These are phyloP conservation scores for Chiua virens DNA, from an alignment of 768 basidiomycete genomes.

Conservation along the genomic window DNA sequence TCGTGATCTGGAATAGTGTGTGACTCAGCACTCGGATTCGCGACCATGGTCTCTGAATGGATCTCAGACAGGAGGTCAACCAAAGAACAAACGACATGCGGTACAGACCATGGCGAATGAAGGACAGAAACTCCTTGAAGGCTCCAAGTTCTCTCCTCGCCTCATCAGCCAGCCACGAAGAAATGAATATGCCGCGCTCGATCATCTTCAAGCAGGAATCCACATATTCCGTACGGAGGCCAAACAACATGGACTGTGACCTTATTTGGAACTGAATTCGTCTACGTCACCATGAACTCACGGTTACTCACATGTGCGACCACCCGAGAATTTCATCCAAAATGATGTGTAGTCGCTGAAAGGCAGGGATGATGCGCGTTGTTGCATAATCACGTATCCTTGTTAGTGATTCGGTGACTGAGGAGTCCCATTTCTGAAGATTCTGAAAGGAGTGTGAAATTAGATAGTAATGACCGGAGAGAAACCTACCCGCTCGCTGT, in stretches of 20 bases:
- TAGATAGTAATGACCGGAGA: constrained; percentile 6
- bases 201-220: constrained; percentile 52
- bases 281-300: constrained; percentile 8
- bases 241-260: constrained; percentile 56
- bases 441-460: constrained; percentile 46
- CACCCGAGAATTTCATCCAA: constrained; percentile 80
- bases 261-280: constrained; percentile 37
- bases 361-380: constrained; percentile 67
- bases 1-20: constrained; percentile 57
- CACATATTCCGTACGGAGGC: constrained; percentile 51
- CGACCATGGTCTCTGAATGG: constrained; percentile 45
- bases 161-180: constrained; percentile 66
- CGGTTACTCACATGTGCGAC: constrained; percentile 60
- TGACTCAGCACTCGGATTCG: constrained; percentile 53
- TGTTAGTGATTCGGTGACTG: constrained; percentile 64
- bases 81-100: constrained; percentile 4
- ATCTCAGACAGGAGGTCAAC: constrained; percentile 16
- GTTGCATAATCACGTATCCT: constrained; percentile 75
- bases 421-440: constrained; percentile 81
- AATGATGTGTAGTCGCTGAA: constrained; percentile 73
- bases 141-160: constrained; percentile 67
- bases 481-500: constrained; percentile 71
- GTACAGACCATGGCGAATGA: constrained; percentile 69
- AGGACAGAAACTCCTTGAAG: constrained; percentile 78
- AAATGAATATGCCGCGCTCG: constrained; percentile 58